Conservation (phyloP, 176 grass and related monocot genomes). For the Dactylis glomerata region DNA sequence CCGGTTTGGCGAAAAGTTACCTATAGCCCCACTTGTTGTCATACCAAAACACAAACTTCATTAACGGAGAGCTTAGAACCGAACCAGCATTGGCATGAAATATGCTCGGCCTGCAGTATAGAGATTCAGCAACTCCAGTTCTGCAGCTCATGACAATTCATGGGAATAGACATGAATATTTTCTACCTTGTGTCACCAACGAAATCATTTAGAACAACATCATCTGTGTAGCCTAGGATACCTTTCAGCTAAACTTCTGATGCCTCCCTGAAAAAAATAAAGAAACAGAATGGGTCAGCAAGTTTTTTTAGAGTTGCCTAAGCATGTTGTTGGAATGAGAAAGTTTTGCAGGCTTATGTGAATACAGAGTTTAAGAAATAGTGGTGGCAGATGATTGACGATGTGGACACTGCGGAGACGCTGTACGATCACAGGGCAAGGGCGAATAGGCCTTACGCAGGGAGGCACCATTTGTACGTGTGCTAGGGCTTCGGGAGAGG, state of each 20-base stretch:
- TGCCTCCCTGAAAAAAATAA: constrained; percentile 55
- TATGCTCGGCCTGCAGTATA: constrained; percentile 68
- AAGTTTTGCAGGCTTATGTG: not conserved
- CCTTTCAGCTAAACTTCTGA: constrained; percentile 76
- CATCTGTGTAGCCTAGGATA: constrained; percentile 85
- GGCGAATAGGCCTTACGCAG: too few species aligned
- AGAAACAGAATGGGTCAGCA: not conserved
- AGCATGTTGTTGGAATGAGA: too few species aligned
- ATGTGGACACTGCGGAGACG: too few species aligned
- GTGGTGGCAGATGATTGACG: not conserved
- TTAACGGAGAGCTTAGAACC: constrained; percentile 73
- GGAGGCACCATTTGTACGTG: too few species aligned
- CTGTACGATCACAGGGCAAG: too few species aligned
- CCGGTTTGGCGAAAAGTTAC: too few species aligned
- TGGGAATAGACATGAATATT: not conserved
- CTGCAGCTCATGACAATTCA: not conserved
- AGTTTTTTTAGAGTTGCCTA: not conserved
- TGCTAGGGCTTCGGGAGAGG: too few species aligned
- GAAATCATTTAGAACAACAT: constrained; percentile 86
- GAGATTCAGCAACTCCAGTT: not conserved
- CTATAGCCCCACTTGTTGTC: constrained; percentile 97
- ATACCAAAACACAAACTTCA: constrained; percentile 93
- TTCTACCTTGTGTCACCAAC: constrained; percentile 85
- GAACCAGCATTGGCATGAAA: constrained; percentile 94
- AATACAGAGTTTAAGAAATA: not conserved